These are phyloP conservation scores for Colletotrichum musicola DNA, from an alignment of 2,329 filamentous ascomycete genomes.

Conservation along the genomic window DNA sequence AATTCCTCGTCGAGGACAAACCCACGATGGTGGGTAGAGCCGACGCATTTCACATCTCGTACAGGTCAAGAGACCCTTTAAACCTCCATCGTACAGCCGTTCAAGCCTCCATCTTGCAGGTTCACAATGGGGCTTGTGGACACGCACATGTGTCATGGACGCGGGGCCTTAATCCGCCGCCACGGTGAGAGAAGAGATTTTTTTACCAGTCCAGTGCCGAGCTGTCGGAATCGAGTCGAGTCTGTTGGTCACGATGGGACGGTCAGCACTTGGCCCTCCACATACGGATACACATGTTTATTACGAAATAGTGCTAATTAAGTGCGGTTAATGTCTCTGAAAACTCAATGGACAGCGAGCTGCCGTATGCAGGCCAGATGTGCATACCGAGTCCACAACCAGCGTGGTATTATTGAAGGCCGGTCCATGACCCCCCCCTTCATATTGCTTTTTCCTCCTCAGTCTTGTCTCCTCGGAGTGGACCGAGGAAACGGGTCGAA, in stretches of 20 bases:
- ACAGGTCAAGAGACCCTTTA: constrained; percentile 1
- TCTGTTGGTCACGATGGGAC: constrained; percentile 11
- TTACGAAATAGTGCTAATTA: constrained; percentile 14
- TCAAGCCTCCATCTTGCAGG: constrained; percentile 27
- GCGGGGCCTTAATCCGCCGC: neutral
- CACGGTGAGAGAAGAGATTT: neutral
- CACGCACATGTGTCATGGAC: constrained; percentile 20
- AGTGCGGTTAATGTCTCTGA: constrained; percentile 8
- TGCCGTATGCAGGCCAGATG: constrained; percentile 27
- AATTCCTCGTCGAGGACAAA: neutral
- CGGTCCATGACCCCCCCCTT: neutral
- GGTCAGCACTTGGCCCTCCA: constrained; percentile 1
- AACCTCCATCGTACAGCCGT: constrained; percentile 10
- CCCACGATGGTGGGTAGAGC: neutral
- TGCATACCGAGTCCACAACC: constrained; percentile 25
- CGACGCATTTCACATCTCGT: neutral
- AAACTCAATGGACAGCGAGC: constrained; percentile 9
- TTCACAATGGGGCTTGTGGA: neutral
- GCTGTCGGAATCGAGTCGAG: neutral
- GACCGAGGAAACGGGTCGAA: constrained; percentile 26
- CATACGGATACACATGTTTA: neutral
- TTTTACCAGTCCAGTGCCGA: constrained; percentile 13
- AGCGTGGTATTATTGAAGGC: constrained; percentile 32
- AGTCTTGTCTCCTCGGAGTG: constrained; percentile 16
- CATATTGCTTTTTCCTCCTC: constrained; percentile 26